Evolutionary conservation across 768 basidiomycete genomes (phyloP).

Genomic region (Galerina sulciceps): DNA sequence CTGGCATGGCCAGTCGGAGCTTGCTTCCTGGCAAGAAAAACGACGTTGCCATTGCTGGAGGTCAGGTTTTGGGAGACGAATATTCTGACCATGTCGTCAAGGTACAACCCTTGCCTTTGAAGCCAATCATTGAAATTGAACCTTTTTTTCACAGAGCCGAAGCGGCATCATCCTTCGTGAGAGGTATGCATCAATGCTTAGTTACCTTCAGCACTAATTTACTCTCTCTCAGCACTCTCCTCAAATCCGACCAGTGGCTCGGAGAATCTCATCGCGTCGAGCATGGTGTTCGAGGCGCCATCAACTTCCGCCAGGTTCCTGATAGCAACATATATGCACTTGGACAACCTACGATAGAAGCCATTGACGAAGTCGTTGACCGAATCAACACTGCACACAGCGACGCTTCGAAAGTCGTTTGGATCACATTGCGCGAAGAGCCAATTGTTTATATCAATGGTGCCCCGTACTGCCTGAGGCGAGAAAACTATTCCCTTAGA

Average conservation of each 20-base stretch:
- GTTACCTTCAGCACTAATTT: neutral
- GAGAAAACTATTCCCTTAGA: conserved; percentile 84
- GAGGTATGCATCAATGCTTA: conserved; percentile 49
- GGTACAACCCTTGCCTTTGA: conserved; percentile 38
- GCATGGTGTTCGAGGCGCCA: conserved; percentile 84
- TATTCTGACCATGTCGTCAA: conserved; percentile 94
- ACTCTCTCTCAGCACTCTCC: conserved; percentile 59
- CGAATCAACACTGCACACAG: conserved; percentile 67
- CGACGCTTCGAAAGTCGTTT: conserved; percentile 66
- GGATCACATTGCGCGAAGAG: conserved; percentile 94
- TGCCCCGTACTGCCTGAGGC: conserved; percentile 84
- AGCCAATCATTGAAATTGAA: neutral
- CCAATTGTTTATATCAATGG: conserved; percentile 94
- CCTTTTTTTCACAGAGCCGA: conserved; percentile 63
- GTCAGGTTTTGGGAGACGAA: conserved; percentile 91
- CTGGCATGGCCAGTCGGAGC: conserved; percentile 58
- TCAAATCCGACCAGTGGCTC: conserved; percentile 94
- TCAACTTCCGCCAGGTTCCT: conserved; percentile 89
- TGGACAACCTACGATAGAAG: conserved; percentile 90
- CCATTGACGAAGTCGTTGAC: conserved; percentile 78
- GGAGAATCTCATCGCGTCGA: conserved; percentile 69
- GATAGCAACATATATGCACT: conserved; percentile 86
- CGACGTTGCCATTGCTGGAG: conserved; percentile 76
- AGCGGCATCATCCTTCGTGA: conserved; percentile 93
- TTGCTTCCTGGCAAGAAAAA: conserved; percentile 73